Evolutionary conservation across 2,329 filamentous ascomycete species (phyloP), one percentile per base, ranked within the genome.

Genomic region (Ceratocystiopsis minuta): DNA sequence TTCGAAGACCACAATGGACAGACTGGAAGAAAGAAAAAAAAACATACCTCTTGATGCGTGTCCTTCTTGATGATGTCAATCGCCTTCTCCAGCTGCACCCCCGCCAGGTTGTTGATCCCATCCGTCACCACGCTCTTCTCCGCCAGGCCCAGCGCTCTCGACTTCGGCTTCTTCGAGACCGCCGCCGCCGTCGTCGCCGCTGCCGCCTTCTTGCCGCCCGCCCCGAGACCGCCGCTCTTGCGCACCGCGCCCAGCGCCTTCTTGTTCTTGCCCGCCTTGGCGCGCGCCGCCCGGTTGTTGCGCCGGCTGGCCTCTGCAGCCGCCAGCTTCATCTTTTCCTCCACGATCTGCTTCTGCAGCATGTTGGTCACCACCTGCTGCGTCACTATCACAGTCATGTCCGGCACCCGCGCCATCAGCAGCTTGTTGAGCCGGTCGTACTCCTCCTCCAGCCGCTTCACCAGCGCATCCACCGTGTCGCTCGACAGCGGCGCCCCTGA

Each of bases 101-200:
- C 79, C 16, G 86, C 78, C 44, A 96, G 74, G 47, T 78, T 78
- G 52, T 79, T 81, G 48, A 94, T 90, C 14, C 82, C 81, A 45
- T 80, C 78, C 2, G 85, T 88, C 44, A 98, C 92, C 49, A 87
- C 75, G 44, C 90, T 84, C 65, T 96, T 96, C 61, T 98, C 86
- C 4, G 79, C 68, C 45, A 75, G 78, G 37, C 85, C 75, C 53
- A 82, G 72, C 42, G 70, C 70, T n/a, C 68, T 64, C 52, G 73
- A 77, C 46, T 66, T 68, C 0, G 59, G 54, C 52, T 70, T 70
- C 56, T 72, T 73, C 36, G 43, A 2, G 54, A 48, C 45, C 31
- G 31, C 31, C 10, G 6, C 31, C 0, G 59, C 54, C 16, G 6
- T 10, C 0, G 59, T 54, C 16, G 55, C 36, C 3, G 24, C 35